Base-by-base conservation (phyloP, 2,329 filamentous ascomycete species). In the Aureobasidium lini region DNA sequence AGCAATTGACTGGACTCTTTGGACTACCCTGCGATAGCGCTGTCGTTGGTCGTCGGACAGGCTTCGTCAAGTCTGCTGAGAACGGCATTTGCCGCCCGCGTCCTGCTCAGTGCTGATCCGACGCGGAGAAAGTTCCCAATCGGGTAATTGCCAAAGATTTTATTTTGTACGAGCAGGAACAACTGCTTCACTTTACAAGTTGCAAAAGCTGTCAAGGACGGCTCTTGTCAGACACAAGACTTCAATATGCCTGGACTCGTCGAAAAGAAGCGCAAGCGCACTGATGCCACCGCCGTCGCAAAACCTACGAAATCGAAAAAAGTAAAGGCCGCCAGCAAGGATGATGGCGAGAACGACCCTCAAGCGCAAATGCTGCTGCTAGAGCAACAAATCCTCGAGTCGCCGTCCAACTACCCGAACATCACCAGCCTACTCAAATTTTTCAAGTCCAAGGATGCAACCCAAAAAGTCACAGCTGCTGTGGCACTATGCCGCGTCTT, bases 361-460 rank as follows among this genome's bases (percentile, higher is more conserved):
- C 82, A 87, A 69, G 79, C 82, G 59, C 81, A 84, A 63, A 89
- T 96, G 61, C 75, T 93, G 43, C 76, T 84, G 57, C 81, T 96
- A 58, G 92, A 96, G 75, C 80, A 84, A 63, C 86, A 89, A 60
- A 91, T 97, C 59, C 75, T 91, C 62, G 86, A 94, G 72, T 95
- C 91, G 52, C 88, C 85, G 69, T 90, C 91, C 72, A 84, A 96
- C 74, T 95, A 95, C 79, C 95, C 96, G 78, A 90, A 95, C 70
- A 93, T 97, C 68, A 81, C 84, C 7, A 83, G 81, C 10, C 76
- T 97, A 39, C 77, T 95, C 47, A 80, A 80, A 43, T 81, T 84
- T 67, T 67, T 66, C 57, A 74, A 84, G 39, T 75, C 76, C 31
- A 72, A 80, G 2, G 71, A 77, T 18, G 72, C 77, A 1, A 81